phyloP scores from a whole-genome alignment of 2,329 filamentous ascomycete genomes.

The Claviceps pazoutovae region DNA sequence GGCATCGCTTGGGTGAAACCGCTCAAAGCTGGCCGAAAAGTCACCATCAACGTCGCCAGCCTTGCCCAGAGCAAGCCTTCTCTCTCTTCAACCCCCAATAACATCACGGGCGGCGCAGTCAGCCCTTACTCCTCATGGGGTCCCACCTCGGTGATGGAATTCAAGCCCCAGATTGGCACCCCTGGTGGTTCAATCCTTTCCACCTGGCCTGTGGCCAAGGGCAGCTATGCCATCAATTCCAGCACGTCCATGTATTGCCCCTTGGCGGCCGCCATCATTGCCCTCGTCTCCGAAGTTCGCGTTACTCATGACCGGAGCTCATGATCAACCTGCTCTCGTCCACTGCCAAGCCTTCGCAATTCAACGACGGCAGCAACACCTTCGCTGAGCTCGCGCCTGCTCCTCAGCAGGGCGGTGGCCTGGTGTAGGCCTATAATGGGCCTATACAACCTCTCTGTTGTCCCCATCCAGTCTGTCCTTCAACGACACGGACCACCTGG shows the following conservation, averaged over 20 bases:
- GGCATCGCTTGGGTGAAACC: conserved; percentile 26
- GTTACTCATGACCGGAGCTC: conserved; percentile 31
- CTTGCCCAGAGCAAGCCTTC: neutral
- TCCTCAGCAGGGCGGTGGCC: conserved; percentile 45
- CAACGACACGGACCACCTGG: conserved; percentile 47
- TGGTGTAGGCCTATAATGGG: conserved; percentile 43
- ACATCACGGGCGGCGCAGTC: conserved; percentile 31
- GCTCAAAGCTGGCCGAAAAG: conserved; percentile 23
- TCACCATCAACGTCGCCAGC: conserved; percentile 9
- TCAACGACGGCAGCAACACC: conserved; percentile 26
- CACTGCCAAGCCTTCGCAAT: conserved; percentile 34
- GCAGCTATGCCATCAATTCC: conserved; percentile 35
- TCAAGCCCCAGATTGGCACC: conserved; percentile 39
- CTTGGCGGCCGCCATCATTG: conserved; percentile 37
- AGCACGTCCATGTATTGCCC: conserved; percentile 50
- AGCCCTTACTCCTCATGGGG: conserved; percentile 44
- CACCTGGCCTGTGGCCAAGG: conserved; percentile 32
- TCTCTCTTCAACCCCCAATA: conserved; percentile 4
- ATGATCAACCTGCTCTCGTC: conserved; percentile 35
- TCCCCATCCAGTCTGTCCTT: conserved; percentile 43
- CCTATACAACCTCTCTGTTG: conserved; percentile 37
- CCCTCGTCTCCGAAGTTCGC: conserved; percentile 36
- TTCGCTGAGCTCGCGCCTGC: conserved; percentile 34
- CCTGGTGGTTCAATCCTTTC: conserved; percentile 44
- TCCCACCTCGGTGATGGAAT: conserved; percentile 41